Base-by-base conservation (phyloP, 108 stramenopile species). In the Parietichytrium sp. region DNA sequence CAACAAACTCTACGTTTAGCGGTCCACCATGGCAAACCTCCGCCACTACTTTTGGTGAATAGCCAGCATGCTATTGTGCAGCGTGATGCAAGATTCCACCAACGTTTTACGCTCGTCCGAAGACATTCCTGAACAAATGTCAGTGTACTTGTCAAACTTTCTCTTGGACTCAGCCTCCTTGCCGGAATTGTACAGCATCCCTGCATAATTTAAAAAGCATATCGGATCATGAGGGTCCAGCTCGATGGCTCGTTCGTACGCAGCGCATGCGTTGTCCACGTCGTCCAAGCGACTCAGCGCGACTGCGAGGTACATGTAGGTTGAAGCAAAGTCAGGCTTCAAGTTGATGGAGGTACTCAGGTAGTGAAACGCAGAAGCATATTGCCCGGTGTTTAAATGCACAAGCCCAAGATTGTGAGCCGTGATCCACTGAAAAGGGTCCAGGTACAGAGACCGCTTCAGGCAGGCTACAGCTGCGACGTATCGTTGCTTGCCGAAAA, bases 351-450 rank as follows among this genome's bases (percentile, higher is more conserved):
- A 15, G 25, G 85, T 45, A 54, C 82, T 86, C 51, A 91, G 83
- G 81, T 85, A 87, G 55, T 91, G 91, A 55, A 91, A 91, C 26
- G 91, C 90, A 1, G 87, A 87, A 53, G 91, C 90, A 83, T 86
- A 86, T 85, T 91, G 90, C 27, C 72, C 81, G 30, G 86, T 83
- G 54, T 53, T 55, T 16, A 91, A 84, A 53, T 88, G 87, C 3
- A 91, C 86, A 36, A 91, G 72, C 3, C 91, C 91, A 27, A 91
- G 85, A 54, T 91, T 91, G 55, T 89, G 90, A 18, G 61, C 29
- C 27, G 89, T 85, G 45, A 90, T 89, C 90, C 90, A 91, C 72
- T 90, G 89, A 80, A 91, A 91, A 4, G 91, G 91, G 52, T 86
- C 87, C 27, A 90, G 51, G 86, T 91, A 91, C 3, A 86, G 49